Percentiles rank a stretch among this genome's conserved stretches.
Conservation (phyloP, 192 early-diverging fungal species). For the Entomortierella parvispora region DNA sequence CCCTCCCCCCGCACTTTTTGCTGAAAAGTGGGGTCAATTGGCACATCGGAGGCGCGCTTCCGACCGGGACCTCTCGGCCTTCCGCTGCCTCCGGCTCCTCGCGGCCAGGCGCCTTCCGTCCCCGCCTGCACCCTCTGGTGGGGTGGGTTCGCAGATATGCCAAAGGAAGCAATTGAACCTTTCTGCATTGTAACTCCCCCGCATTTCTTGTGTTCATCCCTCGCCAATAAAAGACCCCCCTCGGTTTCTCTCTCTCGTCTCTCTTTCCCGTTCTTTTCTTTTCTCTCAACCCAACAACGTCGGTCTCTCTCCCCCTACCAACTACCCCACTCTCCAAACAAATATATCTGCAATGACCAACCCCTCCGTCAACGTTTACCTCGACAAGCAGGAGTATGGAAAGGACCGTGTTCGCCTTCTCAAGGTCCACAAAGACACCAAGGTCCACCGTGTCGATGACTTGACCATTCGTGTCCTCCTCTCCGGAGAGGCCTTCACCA, state of each 20-base stretch:
- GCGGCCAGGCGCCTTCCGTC: too few relatives aligned
- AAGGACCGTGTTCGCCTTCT: slow-evolving; percentile 80
- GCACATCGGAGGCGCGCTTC: too few relatives aligned
- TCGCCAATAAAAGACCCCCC: too few relatives aligned
- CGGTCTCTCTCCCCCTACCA: background rate
- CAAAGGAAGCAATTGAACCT: too few relatives aligned
- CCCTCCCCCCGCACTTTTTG: too few relatives aligned
- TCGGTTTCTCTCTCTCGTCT: background rate
- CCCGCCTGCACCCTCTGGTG: too few relatives aligned
- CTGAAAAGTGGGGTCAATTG: too few relatives aligned
- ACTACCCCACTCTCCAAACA: background rate
- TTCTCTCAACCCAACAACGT: background rate
- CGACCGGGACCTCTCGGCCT: too few relatives aligned
- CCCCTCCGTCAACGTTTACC: slow-evolving; percentile 30
- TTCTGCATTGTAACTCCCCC: too few relatives aligned
- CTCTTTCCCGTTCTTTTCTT: slow-evolving; percentile 10
- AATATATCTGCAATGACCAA: slow-evolving; percentile 12
- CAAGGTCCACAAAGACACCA: slow-evolving; percentile 71
- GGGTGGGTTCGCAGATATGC: too few relatives aligned
- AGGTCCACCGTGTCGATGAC: slow-evolving; percentile 75
- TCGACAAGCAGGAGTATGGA: slow-evolving; percentile 66
- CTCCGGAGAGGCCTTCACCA: slow-evolving; percentile 60
- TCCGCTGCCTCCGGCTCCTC: too few relatives aligned
- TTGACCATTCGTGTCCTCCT: slow-evolving; percentile 65
- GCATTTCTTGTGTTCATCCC: too few relatives aligned